These are phyloP conservation scores for Entomortierella parvispora DNA, from an alignment of 192 early-diverging fungal species.

Conservation along the genomic window DNA sequence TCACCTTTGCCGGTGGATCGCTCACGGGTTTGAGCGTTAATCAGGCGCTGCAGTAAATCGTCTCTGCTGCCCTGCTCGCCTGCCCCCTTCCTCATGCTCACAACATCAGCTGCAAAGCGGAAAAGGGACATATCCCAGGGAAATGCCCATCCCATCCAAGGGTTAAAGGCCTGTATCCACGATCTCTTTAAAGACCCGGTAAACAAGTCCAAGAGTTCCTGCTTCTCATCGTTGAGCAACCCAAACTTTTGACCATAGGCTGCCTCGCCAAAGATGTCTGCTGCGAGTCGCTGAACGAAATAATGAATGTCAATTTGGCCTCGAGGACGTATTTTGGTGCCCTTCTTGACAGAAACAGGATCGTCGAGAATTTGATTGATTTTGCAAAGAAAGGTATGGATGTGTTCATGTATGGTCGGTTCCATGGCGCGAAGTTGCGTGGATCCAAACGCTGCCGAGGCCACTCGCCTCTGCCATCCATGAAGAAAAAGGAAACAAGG, in stretches of 20 bases:
- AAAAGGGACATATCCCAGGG: conserved; percentile 27
- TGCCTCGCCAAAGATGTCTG: conserved; percentile 63
- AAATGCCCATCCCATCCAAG: conserved; percentile 28
- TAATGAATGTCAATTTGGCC: conserved; percentile 33
- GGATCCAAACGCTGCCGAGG: conserved; percentile 65
- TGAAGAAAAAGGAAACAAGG: background rate
- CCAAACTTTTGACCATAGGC: conserved; percentile 61
- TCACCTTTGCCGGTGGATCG: conserved; percentile 24
- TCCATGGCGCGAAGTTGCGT: conserved; percentile 60
- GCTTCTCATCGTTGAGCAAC: conserved; percentile 57
- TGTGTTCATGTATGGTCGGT: conserved; percentile 40
- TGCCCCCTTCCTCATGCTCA: background rate
- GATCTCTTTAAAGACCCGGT: conserved; percentile 20
- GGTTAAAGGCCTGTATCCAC: conserved; percentile 30
- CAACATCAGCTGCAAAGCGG: conserved; percentile 9
- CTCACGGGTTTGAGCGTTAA: conserved; percentile 33
- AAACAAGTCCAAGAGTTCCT: conserved; percentile 51
- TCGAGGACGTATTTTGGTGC: conserved; percentile 34
- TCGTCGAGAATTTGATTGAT: conserved; percentile 34
- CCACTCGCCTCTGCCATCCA: conserved; percentile 53
- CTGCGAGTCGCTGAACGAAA: conserved; percentile 23
- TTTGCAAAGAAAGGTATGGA: conserved; percentile 39
- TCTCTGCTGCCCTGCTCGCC: conserved; percentile 27
- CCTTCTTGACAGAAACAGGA: conserved; percentile 41
- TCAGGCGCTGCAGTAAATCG: conserved; percentile 27